These are phyloP conservation scores for Coffea humblotiana DNA, from an alignment of 305 asterid species.

Conservation along the genomic window DNA sequence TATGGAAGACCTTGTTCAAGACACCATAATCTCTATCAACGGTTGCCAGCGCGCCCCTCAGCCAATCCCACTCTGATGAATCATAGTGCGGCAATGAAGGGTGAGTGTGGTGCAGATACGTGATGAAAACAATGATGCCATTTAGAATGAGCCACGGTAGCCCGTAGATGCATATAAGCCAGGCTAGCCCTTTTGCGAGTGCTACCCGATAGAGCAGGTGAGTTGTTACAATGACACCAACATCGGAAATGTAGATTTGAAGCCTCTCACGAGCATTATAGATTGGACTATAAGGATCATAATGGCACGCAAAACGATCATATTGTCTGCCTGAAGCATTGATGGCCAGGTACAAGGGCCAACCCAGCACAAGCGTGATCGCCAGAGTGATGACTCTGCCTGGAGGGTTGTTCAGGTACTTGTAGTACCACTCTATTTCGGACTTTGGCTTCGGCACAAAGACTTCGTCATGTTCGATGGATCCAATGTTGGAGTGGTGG, in stretches of 20 bases:
- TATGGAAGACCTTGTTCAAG: no score
- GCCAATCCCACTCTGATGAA: no score
- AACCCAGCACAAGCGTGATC: conserved; percentile 63
- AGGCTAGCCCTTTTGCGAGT: no score
- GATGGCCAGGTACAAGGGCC: conserved; percentile 68
- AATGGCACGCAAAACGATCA: conserved; percentile 71
- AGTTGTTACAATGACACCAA: conserved; percentile 52
- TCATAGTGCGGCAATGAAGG: no score
- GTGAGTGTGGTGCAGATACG: no score
- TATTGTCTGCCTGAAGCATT: conserved; percentile 64
- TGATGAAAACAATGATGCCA: no score
- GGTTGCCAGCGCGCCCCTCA: no score
- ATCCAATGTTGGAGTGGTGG: conserved; percentile 79
- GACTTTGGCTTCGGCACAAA: conserved; percentile 70
- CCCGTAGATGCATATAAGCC: not conserved
- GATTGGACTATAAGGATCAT: conserved; percentile 67
- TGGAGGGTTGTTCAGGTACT: conserved; percentile 61
- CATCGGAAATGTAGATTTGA: conserved; percentile 11
- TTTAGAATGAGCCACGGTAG: no score
- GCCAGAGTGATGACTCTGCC: conserved; percentile 51
- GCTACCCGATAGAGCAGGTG: conserved; percentile 21
- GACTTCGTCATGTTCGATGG: conserved; percentile 77
- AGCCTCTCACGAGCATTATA: conserved; percentile 59
- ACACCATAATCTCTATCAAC: no score
- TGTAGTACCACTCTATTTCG: conserved; percentile 34